Evolutionary conservation across 2,329 filamentous ascomycete genomes (phyloP), one percentile per base, ranked within the genome.

Genomic region (Purpureocillium lavendulum): DNA sequence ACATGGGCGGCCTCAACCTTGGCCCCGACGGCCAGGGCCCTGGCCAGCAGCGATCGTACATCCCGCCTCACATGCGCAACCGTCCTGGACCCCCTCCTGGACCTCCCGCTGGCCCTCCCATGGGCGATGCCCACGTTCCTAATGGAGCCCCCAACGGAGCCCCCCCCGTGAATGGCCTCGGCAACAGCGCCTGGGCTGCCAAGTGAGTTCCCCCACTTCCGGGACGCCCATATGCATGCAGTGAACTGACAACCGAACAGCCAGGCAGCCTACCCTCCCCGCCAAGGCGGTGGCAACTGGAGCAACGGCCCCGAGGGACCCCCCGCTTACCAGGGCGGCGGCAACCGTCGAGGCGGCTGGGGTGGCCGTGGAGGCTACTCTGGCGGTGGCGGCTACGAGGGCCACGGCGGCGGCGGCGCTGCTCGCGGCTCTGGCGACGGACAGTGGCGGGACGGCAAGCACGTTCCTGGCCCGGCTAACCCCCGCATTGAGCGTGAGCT

Each of bases 391-490:
- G 56, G 56, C 40, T 55, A 54, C 38, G 61, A 45, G 58, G 70
- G 70, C 45, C 71, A 73, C 44, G 67, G 70, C 45, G 65, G 67
- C 43, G 69, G 67, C 47, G 69, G 71, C 51, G 53, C 73, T 57
- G 73, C 80, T 55, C 81, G 84, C 56, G 88, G 89, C 55, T 94
- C 88, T 60, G 92, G 92, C 56, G 92, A 97, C 58, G 92, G 92
- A 57, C 82, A 87, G 70, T 98, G 92, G 92, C 81, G 82, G 58
- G 90, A 97, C 51, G 92, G 92, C 65, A 95, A 97, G 75, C 92
- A 98, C 71, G 72, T 96, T 54, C 77, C 90, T 44, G 92, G 92
- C 42, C 87, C 89, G 47, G 65, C 82, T 53, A 97, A 97, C 71
- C 76, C 82, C 48, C 88, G 90, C 53, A 51, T 94, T 35, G 92